Conservation (phyloP, 2,329 filamentous ascomycete genomes). For the Fusarium xylarioides region DNA sequence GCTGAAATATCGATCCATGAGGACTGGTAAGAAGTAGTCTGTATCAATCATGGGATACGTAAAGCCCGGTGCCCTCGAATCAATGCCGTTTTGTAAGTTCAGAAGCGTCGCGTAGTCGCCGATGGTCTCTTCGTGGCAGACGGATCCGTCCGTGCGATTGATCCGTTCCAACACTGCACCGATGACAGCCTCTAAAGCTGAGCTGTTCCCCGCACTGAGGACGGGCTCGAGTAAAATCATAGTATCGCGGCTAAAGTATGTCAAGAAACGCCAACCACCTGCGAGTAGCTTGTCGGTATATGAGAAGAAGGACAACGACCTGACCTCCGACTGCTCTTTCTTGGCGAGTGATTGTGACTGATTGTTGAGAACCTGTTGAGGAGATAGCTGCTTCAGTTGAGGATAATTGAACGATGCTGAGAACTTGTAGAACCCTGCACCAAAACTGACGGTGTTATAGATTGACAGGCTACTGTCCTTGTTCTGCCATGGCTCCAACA, state of each 20-base stretch:
- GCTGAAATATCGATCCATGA: constrained; percentile 68
- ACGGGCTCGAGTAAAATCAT: constrained; percentile 70
- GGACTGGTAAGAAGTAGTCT: constrained; percentile 67
- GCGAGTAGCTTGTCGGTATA: constrained; percentile 71
- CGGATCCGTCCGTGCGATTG: constrained; percentile 66
- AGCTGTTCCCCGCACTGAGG: constrained; percentile 62
- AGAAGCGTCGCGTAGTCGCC: constrained; percentile 71
- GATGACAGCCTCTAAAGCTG: constrained; percentile 69
- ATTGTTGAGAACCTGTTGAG: constrained; percentile 59
- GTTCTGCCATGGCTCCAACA: constrained; percentile 52
- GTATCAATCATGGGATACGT: constrained; percentile 72
- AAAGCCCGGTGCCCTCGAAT: constrained; percentile 62
- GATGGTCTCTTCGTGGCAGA: constrained; percentile 72
- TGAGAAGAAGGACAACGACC: constrained; percentile 66
- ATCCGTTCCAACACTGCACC: constrained; percentile 68
- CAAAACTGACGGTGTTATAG: constrained; percentile 56
- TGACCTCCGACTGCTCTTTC: constrained; percentile 36
- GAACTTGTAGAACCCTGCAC: constrained; percentile 65
- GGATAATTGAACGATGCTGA: constrained; percentile 69
- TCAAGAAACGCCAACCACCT: constrained; percentile 72
- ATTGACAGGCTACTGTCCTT: constrained; percentile 41
- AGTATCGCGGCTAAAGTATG: constrained; percentile 73
- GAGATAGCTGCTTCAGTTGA: constrained; percentile 63
- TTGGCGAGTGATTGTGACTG: constrained; percentile 56
- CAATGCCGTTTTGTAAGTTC: constrained; percentile 62